These are phyloP conservation scores for Globisporangium irregulare DNA, from an alignment of 352 stramenopile genomes.

Conservation along the genomic window DNA sequence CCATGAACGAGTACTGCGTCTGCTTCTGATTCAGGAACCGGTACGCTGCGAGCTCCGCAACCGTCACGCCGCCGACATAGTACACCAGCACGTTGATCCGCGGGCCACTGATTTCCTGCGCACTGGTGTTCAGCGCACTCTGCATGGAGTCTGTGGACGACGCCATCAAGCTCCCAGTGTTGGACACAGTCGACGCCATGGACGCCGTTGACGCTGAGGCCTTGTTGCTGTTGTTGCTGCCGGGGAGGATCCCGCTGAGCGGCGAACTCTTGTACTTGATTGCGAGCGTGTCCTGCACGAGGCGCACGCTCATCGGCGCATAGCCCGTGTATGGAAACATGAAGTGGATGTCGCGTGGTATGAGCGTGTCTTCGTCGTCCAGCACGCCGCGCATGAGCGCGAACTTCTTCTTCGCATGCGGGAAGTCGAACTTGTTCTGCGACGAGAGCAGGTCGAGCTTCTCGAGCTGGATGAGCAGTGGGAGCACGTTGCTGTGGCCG, in stretches of 20 bases:
- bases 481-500: constrained; percentile 60
- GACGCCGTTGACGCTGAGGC: constrained; percentile 11
- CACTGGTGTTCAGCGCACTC: constrained; percentile 1
- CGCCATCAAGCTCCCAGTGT: not conserved
- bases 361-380: constrained; percentile 50
- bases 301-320: constrained; percentile 75
- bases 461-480: constrained; percentile 66
- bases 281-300: constrained; percentile 71
- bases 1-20: constrained; percentile 54
- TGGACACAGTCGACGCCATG: not conserved
- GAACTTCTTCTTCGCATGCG: constrained; percentile 39
- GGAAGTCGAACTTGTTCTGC: constrained; percentile 67
- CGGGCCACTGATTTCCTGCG: not conserved
- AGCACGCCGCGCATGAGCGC: constrained; percentile 35
- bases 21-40: constrained; percentile 74
- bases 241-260: constrained; percentile 16
- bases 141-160: constrained; percentile 7
- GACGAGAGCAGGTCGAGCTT: constrained; percentile 65
- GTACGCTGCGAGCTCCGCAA: constrained; percentile 77
- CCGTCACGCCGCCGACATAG: constrained; percentile 80
- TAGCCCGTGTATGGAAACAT: constrained; percentile 88
- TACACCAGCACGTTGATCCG: constrained; percentile 63
- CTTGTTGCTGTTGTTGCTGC: constrained; percentile 1
- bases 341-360: constrained; percentile 70
- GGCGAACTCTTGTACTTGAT: constrained; percentile 56